phyloP scores from a whole-genome alignment of 176 grass and related monocot species.

The Rhynchospora tenuis region DNA sequence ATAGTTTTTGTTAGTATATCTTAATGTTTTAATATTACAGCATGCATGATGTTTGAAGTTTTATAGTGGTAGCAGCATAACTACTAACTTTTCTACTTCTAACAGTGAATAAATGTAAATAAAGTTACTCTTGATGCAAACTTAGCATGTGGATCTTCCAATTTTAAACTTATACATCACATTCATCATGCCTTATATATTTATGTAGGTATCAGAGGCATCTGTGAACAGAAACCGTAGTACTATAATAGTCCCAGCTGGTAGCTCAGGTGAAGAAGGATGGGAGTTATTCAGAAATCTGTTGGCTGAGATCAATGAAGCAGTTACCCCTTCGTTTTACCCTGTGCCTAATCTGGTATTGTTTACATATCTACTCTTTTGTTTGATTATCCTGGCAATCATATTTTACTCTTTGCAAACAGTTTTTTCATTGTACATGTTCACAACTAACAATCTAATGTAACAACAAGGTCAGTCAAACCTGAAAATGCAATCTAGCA shows the following conservation, averaged over 20 bases:
- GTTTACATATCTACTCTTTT: neutral
- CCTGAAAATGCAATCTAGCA: neutral
- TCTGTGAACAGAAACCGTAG: constrained; percentile 97
- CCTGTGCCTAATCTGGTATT: constrained; percentile 75
- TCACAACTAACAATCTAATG: no score
- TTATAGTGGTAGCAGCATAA: neutral
- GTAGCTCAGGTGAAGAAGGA: constrained; percentile 94
- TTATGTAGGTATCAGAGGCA: constrained; percentile 73
- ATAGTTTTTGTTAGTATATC: neutral
- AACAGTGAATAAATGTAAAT: neutral
- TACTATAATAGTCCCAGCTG: constrained; percentile 91
- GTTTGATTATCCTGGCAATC: neutral
- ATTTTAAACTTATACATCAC: neutral
- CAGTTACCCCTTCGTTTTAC: constrained; percentile 49
- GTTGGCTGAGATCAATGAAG: constrained; percentile 83
- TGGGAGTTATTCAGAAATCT: constrained; percentile 97
- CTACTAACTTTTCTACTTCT: neutral
- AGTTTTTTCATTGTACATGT: no score
- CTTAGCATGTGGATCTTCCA: neutral
- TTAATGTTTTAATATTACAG: neutral
- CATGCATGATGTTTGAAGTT: neutral
- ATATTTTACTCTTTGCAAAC: neutral
- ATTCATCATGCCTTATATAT: neutral
- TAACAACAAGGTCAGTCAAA: no score
- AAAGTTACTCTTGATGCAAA: neutral